Conservation (phyloP, 202 grass and related monocot species). For the Setaria italica region DNA sequence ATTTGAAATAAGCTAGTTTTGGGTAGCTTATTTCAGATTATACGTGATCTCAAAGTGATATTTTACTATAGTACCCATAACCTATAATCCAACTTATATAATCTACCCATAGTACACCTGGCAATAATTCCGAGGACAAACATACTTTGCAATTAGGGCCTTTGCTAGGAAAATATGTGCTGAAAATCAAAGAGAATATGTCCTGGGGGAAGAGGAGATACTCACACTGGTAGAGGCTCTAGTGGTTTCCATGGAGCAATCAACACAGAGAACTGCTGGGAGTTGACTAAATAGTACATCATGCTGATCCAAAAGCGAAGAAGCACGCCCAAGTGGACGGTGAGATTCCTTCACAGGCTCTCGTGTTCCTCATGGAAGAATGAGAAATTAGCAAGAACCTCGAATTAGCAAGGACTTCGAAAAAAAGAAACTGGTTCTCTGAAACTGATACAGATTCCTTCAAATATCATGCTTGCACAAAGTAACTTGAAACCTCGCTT, state of each 20-base stretch:
- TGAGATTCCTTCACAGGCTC: background rate
- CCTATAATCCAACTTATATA: no score
- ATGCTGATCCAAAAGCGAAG: slow-evolving; percentile 1
- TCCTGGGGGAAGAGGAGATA: background rate
- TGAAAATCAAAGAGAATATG: background rate
- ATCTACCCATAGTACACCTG: background rate
- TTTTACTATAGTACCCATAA: no score
- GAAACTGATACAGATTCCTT: no score
- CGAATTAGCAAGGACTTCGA: background rate
- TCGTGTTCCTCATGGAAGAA: slow-evolving; percentile 14
- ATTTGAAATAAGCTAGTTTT: no score
- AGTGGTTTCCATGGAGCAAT: slow-evolving; percentile 3
- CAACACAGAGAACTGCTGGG: background rate
- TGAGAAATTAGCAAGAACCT: background rate
- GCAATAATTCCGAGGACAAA: background rate
- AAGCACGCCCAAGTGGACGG: background rate
- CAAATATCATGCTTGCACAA: background rate
- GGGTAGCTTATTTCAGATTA: no score
- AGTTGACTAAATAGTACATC: background rate
- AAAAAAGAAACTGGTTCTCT: background rate
- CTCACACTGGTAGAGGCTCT: background rate
- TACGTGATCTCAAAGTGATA: no score
- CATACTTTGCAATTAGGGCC: background rate
- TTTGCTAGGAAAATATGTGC: background rate
- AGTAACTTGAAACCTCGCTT: background rate